phyloP scores from a whole-genome alignment of 805 yeast species.

The Grigorovia transvaalensis region DNA sequence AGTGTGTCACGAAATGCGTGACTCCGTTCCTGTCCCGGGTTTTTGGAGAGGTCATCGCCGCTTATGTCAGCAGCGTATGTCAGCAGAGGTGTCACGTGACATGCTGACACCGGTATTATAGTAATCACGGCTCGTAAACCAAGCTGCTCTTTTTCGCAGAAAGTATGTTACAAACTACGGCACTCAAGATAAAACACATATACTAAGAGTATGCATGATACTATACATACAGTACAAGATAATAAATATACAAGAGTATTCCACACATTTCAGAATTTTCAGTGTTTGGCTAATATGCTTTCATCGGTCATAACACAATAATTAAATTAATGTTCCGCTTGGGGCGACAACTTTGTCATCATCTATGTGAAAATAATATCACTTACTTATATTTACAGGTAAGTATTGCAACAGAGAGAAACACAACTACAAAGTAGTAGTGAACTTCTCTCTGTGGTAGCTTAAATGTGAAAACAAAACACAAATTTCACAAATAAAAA shows the following conservation, averaged over 20 bases:
- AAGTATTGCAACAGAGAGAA: not conserved
- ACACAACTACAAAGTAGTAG: not conserved
- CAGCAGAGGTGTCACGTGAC: too few species aligned
- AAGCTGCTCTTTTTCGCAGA: too few species aligned
- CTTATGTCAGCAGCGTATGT: too few species aligned
- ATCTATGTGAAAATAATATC: conserved; percentile 3
- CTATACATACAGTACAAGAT: not conserved
- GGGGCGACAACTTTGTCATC: conserved; percentile 35
- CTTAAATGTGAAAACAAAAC: too few species aligned
- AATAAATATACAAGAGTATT: not conserved
- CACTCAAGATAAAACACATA: not conserved
- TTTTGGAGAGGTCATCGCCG: too few species aligned
- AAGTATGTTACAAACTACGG: too few species aligned
- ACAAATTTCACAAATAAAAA: too few species aligned
- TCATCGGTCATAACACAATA: conserved; percentile 20
- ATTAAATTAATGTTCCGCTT: conserved; percentile 23
- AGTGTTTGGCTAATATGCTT: conserved; percentile 30
- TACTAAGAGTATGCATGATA: not conserved
- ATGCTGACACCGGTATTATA: too few species aligned
- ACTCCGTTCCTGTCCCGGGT: too few species aligned
- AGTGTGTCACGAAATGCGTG: too few species aligned
- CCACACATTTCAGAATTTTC: conserved; percentile 27
- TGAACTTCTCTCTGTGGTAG: too few species aligned
- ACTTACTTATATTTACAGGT: not conserved
- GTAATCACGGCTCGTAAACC: too few species aligned